Evolutionary conservation across 164 flowering plant species (phyloP).

Genomic region (Hamamelis virginiana): DNA sequence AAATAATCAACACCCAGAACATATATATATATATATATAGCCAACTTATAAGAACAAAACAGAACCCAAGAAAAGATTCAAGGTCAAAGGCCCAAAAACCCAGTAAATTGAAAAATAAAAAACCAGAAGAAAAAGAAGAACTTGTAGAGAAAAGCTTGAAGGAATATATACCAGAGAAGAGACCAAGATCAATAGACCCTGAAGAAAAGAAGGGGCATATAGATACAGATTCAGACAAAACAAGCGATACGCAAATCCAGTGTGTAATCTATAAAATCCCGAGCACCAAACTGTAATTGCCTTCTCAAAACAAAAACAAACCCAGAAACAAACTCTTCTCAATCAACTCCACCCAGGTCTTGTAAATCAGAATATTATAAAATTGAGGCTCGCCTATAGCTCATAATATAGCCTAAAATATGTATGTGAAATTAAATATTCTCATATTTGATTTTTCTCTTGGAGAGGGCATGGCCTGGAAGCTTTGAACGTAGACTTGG

Average conservation of each 20-base stretch:
- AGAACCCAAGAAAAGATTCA: slow-evolving; percentile 3
- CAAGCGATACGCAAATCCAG: background rate
- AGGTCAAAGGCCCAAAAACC: slow-evolving; percentile 8
- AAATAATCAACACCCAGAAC: background rate
- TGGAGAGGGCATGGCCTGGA: background rate
- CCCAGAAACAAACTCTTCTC: slow-evolving; percentile 2
- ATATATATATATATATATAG: background rate
- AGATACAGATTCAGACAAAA: background rate
- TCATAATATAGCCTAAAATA: background rate
- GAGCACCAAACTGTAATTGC: background rate
- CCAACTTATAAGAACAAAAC: slow-evolving; percentile 1
- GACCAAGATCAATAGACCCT: background rate
- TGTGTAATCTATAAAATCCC: background rate
- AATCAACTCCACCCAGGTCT: background rate
- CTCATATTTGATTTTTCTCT: slow-evolving; percentile 6
- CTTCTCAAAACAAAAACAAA: background rate
- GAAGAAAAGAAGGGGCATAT: background rate
- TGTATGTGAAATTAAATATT: too few relatives aligned
- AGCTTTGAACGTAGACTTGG: slow-evolving; percentile 35
- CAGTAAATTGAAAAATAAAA: background rate
- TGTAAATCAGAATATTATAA: background rate
- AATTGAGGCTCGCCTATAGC: background rate
- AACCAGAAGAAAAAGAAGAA: background rate
- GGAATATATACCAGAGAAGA: background rate
- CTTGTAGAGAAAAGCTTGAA: background rate